Evolutionary conservation across 805 yeast species (phyloP), one percentile per base, ranked within the genome.

Genomic region (Kuraishia molischiana): DNA sequence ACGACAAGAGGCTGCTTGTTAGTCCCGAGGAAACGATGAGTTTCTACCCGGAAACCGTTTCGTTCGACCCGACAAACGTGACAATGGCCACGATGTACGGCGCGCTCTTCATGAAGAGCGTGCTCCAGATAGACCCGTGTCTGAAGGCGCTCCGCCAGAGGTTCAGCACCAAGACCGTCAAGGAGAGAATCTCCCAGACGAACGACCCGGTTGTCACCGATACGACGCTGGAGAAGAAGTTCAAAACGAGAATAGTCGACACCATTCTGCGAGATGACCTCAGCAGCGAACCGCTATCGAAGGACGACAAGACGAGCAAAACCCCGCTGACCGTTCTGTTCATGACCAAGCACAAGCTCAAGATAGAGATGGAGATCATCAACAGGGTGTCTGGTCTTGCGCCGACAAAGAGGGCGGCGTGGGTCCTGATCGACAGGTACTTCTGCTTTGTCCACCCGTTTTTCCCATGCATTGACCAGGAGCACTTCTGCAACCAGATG

Each of bases 401-500:
- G 5, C 78, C 79, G 0, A 44, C 53, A 3, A 56, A 50, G 32
- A 53, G 51, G 18, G 55, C 66, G 2, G 50, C 65, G 4, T 69
- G 68, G 67, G 46, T 61, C 24, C 56, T 69, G 21, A 37, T 72
- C 19, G 57, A 59, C 15, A 44, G 72, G 3, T 73, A 61, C 46
- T 72, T 69, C 50, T 46, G 48, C 17, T 56, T 54, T 44, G 46
- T 71, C 5, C 69, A 70, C 46, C 72, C 76, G 2, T 69, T 64
- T 43, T 58, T 62, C 54, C 78, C 79, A 1, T 69, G 53, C 35
- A 31, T 72, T 17, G 73, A 69, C 40, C 61, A 64, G 40, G 45
- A 41, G 3, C 45, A 48, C 28, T 71, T 71, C 38, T 35, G 44
- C 2, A 48, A 47, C 3, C 45, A 48, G 4, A 48, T 68, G 3